These are phyloP conservation scores for Aspergillus sp. DNA, from an alignment of 2,329 filamentous ascomycete species.

Conservation along the genomic window DNA sequence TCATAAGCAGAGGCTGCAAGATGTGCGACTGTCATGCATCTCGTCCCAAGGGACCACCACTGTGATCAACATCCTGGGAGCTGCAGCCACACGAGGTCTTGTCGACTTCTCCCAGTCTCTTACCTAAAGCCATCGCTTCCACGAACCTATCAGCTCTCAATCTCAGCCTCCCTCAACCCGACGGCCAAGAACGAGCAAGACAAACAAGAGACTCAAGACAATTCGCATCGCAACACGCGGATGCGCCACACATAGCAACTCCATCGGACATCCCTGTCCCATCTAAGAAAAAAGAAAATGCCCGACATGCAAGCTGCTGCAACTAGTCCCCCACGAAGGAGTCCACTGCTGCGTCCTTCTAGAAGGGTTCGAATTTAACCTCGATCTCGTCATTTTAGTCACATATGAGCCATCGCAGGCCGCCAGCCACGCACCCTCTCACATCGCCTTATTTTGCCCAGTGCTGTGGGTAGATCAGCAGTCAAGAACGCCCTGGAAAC, in stretches of 20 bases:
- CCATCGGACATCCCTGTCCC: neutral
- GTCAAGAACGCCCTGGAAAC: conserved; percentile 9
- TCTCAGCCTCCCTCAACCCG: neutral
- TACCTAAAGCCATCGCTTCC: neutral
- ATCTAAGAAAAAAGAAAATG: neutral
- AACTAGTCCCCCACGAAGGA: neutral
- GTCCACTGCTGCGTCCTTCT: neutral
- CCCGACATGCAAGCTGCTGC: neutral
- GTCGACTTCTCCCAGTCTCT: neutral
- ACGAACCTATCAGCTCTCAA: conserved; percentile 1
- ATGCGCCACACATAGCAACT: neutral
- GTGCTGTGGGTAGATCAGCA: neutral
- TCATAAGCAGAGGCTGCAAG: neutral
- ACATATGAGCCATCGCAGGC: conserved; percentile 13
- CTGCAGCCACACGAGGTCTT: neutral
- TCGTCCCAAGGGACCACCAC: neutral
- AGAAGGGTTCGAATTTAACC: conserved; percentile 5
- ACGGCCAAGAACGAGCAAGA: neutral
- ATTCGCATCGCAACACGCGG: neutral
- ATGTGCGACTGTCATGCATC: neutral
- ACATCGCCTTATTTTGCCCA: conserved; percentile 5
- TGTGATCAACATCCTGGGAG: conserved; percentile 1
- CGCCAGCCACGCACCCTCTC: neutral
- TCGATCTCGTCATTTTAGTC: conserved; percentile 17
- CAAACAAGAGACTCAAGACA: neutral